Conservation (phyloP, 2,329 filamentous ascomycete species). For the Magnaporthiopsis rhizophila region DNA sequence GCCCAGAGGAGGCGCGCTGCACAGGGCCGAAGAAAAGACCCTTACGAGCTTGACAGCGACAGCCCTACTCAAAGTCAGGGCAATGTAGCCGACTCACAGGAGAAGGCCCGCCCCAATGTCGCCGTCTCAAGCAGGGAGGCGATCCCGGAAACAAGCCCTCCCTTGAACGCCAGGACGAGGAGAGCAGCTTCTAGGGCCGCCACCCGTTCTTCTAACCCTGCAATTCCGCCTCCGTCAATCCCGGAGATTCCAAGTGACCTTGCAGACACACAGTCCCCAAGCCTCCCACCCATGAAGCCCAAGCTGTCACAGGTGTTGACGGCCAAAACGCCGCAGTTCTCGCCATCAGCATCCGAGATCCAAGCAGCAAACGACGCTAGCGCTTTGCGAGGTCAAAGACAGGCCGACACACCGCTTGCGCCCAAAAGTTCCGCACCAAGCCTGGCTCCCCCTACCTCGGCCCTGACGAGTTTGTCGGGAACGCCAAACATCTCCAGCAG, state of each 20-base stretch:
- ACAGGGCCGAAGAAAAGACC: background rate
- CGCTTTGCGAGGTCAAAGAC: background rate
- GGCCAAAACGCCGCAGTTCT: background rate
- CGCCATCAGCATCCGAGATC: background rate
- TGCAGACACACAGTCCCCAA: background rate
- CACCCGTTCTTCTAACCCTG: background rate
- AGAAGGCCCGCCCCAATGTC: background rate
- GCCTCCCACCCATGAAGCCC: background rate
- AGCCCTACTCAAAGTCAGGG: constrained; percentile 5
- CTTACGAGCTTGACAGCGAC: background rate
- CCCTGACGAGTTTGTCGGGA: constrained; percentile 29
- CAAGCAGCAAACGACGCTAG: background rate
- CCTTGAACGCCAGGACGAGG: background rate
- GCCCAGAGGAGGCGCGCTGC: background rate
- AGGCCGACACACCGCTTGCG: background rate
- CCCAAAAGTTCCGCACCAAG: constrained; percentile 5
- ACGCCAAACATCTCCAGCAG: constrained; percentile 30
- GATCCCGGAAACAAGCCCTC: constrained; percentile 17
- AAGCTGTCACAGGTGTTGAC: background rate
- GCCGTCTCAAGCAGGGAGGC: constrained; percentile 9
- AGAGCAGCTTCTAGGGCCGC: background rate
- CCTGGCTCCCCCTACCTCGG: constrained; percentile 22
- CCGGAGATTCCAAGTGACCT: constrained; percentile 3
- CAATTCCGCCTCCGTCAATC: background rate
- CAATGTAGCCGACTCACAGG: constrained; percentile 4